Conservation (phyloP, 176 grass and related monocot species). For the Panicum miliaceum region DNA sequence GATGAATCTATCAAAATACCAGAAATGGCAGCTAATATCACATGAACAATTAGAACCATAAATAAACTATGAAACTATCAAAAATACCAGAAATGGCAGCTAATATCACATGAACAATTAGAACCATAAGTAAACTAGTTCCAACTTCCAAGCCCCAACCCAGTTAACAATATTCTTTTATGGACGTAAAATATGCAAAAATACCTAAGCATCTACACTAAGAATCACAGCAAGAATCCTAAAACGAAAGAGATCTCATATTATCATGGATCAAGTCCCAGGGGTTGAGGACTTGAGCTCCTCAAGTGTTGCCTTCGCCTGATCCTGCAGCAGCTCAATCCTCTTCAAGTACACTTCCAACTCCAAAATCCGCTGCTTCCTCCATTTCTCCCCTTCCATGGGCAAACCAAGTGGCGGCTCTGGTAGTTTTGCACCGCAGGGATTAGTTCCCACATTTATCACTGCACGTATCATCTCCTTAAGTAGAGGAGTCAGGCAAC, state of each 20-base stretch:
- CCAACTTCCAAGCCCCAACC: conserved; percentile 36
- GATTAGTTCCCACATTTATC: conserved; percentile 45
- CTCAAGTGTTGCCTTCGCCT: conserved; percentile 65
- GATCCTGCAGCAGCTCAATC: conserved; percentile 80
- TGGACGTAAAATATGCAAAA: conserved; percentile 49
- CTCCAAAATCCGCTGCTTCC: conserved; percentile 76
- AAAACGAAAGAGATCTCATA: conserved; percentile 32
- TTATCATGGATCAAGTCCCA: conserved; percentile 45
- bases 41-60: conserved; percentile 54
- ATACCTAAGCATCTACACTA: conserved; percentile 44
- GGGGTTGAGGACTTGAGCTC: conserved; percentile 70
- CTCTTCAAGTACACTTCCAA: conserved; percentile 96
- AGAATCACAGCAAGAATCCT: conserved; percentile 50
- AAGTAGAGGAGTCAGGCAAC: conserved; percentile 70
- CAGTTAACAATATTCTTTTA: conserved; percentile 51
- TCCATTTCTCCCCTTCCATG: conserved; percentile 82
- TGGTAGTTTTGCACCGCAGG: conserved; percentile 37
- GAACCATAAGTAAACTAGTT: conserved; percentile 49
- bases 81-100: neutral
- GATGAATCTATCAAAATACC: conserved; percentile 9
- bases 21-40: conserved; percentile 30
- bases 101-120: conserved; percentile 56
- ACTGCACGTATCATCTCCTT: conserved; percentile 77
- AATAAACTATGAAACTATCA: conserved; percentile 25
- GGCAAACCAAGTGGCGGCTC: conserved; percentile 31